phyloP scores from a whole-genome alignment of 179 eudicot species.

The Beta corolliflora region DNA sequence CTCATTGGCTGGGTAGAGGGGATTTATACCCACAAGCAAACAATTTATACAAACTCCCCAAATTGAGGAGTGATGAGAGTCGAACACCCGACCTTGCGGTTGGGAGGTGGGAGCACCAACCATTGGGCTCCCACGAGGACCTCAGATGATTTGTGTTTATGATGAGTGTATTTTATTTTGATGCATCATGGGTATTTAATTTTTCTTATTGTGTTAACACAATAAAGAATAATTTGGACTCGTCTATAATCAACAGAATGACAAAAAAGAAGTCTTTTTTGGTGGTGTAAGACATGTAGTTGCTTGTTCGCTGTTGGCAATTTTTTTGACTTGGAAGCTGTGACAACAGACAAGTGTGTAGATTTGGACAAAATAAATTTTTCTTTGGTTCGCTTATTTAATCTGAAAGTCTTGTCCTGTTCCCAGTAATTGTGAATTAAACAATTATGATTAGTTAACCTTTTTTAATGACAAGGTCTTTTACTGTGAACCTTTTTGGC shows the following conservation, averaged over 20 bases:
- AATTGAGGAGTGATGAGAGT: no score
- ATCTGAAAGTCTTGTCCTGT: no score
- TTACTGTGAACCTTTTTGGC: not conserved
- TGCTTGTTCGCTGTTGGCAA: constrained; percentile 5
- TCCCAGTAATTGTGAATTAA: not conserved
- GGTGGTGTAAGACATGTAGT: not conserved
- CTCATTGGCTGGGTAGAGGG: no score
- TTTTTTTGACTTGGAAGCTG: not conserved
- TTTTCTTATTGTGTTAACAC: not conserved
- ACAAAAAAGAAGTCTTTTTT: not conserved
- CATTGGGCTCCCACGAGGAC: no score
- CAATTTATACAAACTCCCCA: no score
- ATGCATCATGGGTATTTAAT: not conserved
- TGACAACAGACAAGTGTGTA: not conserved
- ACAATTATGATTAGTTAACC: not conserved
- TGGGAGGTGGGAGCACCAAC: no score
- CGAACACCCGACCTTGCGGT: no score
- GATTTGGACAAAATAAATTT: not conserved
- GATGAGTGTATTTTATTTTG: not conserved
- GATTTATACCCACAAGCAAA: no score
- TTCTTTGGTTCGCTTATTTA: not conserved
- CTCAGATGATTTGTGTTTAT: constrained; percentile 5
- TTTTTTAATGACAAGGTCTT: not conserved
- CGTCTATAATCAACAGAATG: not conserved
- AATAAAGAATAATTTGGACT: not conserved